Evolutionary conservation across 371 early-diverging fungal species (phyloP), one percentile per base, ranked within the genome.

Genomic region (Rhizopus delemar): DNA sequence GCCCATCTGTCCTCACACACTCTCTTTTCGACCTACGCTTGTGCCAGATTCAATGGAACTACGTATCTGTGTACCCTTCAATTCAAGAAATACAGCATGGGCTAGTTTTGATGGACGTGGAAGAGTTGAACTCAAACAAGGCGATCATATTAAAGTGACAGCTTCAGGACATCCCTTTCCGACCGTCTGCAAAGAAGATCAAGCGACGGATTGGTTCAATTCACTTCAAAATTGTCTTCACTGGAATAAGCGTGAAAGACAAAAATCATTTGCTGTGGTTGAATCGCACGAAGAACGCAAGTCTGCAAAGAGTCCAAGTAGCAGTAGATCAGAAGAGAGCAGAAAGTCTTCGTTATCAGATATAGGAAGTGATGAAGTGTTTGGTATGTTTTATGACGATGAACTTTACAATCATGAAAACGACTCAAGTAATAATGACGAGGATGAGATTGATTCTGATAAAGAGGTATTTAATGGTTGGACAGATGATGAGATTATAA

Each of bases 1-100:
- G 1, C 98, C 97, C 1, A 96, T 96, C 56, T 98, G 98, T 69
- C 91, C 98, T 4, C 97, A 96, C 68, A 93, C 97, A 5, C 79
- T 97, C 12, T 93, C 94, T 13, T 97, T 95, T 81, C 82, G 97
- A 13, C 97, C 98, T 8, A 94, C 95, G 81, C 70, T 98, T 8
- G 79, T 98, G 22, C 98, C 98, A 0, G 95, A 96, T 56, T 86
- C 90, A 4, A 91, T 91, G 83, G 94, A 92, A 22, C 68, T 93
- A 32, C 82, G 87, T 6, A 87, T 93, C 15, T 88, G 88, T 52
- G 86, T 93, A 13, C 92, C 92, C 0, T 87, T 80, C 32, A 86
- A 85, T 59, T 86, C 88, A 11, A 74, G 93, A 32, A 88, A 85
- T 57, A 90, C 91, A 0, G 93, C 92, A 2, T 93, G 92, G 92